phyloP scores from a whole-genome alignment of 257 asterid species.

The Perilla frutescens region DNA sequence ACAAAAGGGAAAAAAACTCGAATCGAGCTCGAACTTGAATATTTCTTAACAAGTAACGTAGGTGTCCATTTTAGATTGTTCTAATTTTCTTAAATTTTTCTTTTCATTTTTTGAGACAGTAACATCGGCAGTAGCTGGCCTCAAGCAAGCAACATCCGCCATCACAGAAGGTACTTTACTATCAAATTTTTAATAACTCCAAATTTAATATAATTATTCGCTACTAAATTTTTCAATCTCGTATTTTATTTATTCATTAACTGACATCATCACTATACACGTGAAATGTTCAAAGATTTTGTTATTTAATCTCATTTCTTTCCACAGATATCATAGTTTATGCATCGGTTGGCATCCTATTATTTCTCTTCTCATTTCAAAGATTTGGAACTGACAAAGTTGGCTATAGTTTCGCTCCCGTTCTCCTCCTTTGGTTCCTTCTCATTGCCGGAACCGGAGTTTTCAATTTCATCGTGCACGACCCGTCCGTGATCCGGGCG shows the following conservation, averaged over 20 bases:
- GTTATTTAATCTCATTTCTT: too few relatives aligned
- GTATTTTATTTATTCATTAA: not conserved
- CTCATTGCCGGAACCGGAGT: conserved; percentile 55
- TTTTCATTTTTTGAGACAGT: conserved; percentile 32
- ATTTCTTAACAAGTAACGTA: too few relatives aligned
- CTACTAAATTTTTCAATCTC: not conserved
- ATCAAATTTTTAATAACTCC: too few relatives aligned
- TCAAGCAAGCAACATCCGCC: conserved; percentile 45
- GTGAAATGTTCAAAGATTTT: too few relatives aligned
- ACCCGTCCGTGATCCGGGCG: conserved; percentile 50
- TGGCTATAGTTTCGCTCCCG: conserved; percentile 70
- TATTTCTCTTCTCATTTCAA: conserved; percentile 54
- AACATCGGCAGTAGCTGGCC: conserved; percentile 63
- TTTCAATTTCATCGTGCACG: conserved; percentile 60
- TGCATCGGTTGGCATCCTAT: conserved; percentile 55
- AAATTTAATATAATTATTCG: too few relatives aligned
- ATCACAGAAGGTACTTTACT: conserved; percentile 42
- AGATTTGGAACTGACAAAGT: conserved; percentile 70
- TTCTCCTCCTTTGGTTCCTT: conserved; percentile 55
- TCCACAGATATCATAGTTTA: conserved; percentile 47
- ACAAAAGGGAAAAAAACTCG: too few relatives aligned
- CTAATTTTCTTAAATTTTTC: not conserved
- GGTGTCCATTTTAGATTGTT: too few relatives aligned
- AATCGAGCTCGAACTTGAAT: too few relatives aligned
- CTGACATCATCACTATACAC: too few relatives aligned